Evolutionary conservation across 345 rosid species (phyloP), one percentile per base, ranked within the genome.

Genomic region (Populus deltoides): DNA sequence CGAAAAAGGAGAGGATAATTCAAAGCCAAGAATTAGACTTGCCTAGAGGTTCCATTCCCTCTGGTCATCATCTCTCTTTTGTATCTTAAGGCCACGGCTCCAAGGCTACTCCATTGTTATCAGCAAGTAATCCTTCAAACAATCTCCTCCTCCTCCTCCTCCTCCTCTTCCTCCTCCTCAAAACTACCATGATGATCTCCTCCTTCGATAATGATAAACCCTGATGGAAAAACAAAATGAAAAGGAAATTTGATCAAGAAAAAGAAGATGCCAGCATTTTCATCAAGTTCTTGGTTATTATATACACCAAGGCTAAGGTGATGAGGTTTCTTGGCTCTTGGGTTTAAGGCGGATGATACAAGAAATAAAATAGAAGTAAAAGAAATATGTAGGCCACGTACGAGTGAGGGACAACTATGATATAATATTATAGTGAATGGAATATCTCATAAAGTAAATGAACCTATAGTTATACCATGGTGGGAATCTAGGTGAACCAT

Each of bases 21-120:
- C 61, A 67, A 75, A 89, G 92, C 92, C 92, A 89, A 89, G 92
- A 81, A 78, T 68, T 66, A 86, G 92, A 89, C 92, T 89, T 89
- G 92, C 92, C 92, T 85, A 86, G 85, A 86, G 85, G 86, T 75
- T 66, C 75, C 57, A 77, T 73, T 75, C 53, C 81, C 86, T 77
- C 82, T 38, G 45, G 63, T 73, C 39, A 36, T 24, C 67, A 70
- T 78, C 69, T 65, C 35, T 36, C 17, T 68, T 65, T 25, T 27
- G 13, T 27, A 43, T 72, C 57, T 20, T 59, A 47, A 49, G 71
- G 81, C 86, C 85, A 83, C 41, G 74, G 47, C 72, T 86, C 76
- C 22, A 61, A 38, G 38, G 53, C 24, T n/a, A 59, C 39, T 31
- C 66, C 77, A 22, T 22, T 49, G 7, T 68, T 15, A n/a, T 49